A percentile compares a stretch with the other conserved stretches of the same genome.
phyloP scores from a whole-genome alignment of 2,329 filamentous ascomycete genomes.

The Dryadomyces quercus-mongolicae region DNA sequence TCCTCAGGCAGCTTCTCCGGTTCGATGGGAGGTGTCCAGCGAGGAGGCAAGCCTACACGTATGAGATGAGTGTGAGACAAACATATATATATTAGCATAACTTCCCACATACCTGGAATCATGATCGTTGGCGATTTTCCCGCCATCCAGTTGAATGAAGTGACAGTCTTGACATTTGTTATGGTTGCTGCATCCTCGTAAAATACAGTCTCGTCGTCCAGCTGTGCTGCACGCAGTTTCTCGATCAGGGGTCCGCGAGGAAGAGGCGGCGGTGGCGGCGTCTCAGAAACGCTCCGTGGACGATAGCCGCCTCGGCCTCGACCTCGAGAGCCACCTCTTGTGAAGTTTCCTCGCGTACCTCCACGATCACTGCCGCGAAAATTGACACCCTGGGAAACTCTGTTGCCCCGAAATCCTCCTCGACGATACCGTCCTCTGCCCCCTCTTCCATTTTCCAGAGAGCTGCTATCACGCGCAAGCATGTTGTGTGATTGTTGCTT shows the following conservation, averaged over 20 bases:
- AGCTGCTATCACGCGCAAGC: no score
- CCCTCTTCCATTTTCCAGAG: no score
- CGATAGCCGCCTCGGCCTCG: neutral
- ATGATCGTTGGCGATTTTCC: constrained; percentile 16
- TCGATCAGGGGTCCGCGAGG: constrained; percentile 11
- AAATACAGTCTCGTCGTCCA: constrained; percentile 9
- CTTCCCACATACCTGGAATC: constrained; percentile 19
- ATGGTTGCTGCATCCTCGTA: constrained; percentile 13
- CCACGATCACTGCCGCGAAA: neutral
- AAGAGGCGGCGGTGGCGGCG: neutral
- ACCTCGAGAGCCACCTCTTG: neutral
- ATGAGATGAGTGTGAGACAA: neutral
- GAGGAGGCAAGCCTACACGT: constrained; percentile 33
- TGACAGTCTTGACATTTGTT: constrained; percentile 14
- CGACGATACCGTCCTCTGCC: no score
- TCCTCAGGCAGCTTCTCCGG: constrained; percentile 28
- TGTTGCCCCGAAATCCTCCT: no score
- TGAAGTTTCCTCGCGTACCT: neutral
- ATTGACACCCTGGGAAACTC: no score
- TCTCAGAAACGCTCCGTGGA: neutral
- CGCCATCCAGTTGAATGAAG: constrained; percentile 26
- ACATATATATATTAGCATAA: neutral
- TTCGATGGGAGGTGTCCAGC: constrained; percentile 31
- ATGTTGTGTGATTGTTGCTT: no score
- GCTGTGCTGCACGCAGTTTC: constrained; percentile 6